Base-by-base conservation (phyloP, 441 rosid species). In the Pelargonium australe region DNA sequence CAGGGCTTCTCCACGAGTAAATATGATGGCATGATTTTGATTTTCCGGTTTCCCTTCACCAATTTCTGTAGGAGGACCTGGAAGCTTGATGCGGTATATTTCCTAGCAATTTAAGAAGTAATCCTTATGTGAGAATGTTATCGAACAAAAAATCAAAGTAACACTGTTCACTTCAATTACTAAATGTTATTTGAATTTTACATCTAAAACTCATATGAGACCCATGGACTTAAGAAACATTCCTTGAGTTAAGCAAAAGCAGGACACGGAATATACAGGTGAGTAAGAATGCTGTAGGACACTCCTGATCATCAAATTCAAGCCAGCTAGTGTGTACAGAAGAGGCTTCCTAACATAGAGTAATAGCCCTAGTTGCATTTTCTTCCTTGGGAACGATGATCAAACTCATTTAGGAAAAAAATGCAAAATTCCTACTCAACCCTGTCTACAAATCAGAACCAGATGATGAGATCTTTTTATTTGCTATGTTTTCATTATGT, bases 41-140 rank as follows among this genome's bases (percentile, higher is more conserved):
- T 92, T 95, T 82, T 92, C 99, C 57, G 99, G 99, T 80, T 92
- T 95, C 68, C 98, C 99, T 86, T 92, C 99, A 74, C 98, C 99
- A 63, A 95, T 89, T 49, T 82, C 89, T 31, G 92, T 86, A 20
- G 97, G 96, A 72, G 91, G 88, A 70, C 99, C 99, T 51, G 99
- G 98, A 78, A 95, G 97, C 82, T 87, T 95, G 82, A 95, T 84
- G 57, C 99, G 89, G 83, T 92, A 95, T 71, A 95, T 89, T 89
- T 95, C 99, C 99, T 95, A 72, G 57, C 69, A 72, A 69, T 1
- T 55, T 8, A 16, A 55, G 61, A 16, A 55, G 61, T 55, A 7
- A 55, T 55, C 23, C 7, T 13, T 55, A 5, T 10, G 23, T 55
- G 16, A 55, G 10, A 55, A 5, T 19, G 23, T 31, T 2, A 31